Base-by-base conservation (phyloP, 352 stramenopile genomes). In the Pythium dissimile region DNA sequence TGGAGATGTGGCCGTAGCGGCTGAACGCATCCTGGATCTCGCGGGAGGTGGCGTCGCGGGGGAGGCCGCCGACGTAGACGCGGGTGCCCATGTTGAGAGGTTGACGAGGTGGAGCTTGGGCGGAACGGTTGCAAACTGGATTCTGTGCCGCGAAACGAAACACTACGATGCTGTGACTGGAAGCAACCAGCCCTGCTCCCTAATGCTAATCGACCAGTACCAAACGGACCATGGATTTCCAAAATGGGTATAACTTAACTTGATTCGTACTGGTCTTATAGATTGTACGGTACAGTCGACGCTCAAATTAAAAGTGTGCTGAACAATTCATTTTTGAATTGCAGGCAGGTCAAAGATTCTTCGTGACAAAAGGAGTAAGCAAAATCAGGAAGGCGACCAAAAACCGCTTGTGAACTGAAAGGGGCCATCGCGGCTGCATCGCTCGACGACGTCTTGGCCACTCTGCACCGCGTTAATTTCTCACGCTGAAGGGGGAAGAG, bases 21-120 rank as follows among this genome's bases (percentile, higher is more conserved):
- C 54, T 80, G 71, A 94, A 94, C 26, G 76, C 75, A 54, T 92
- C 84, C 56, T 94, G 78, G 49, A 94, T 75, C 67, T 94, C 84
- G 28, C 80, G 80, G 46, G 80, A 89, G 34, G 79, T 91, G 38
- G 82, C 84, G 60, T 92, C 81, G 59, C 81, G 80, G 26, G 84
- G 84, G 8, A 94, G 77, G 46, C 84, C 84, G 56, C 84, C 84
- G 53, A 94, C 79, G 61, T 94, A 94, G 45, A 92, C 78, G 48
- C 84, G 84, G 60, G 83, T 89, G 47, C 80, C 79, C 82, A 91
- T 91, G 58, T 15, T 84, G 53, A 51, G 27, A 21, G 28, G 28
- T 15, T 24, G 46, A 32, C 21, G 18, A 28, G 27, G 39, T 32
- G 54, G 34, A n/a, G n/a, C n/a, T n/a, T n/a, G n/a, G n/a, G n/a